Base-by-base conservation (phyloP, 225 moss, liverwort and hornwort genomes). In the Pleurozium schreberi region DNA sequence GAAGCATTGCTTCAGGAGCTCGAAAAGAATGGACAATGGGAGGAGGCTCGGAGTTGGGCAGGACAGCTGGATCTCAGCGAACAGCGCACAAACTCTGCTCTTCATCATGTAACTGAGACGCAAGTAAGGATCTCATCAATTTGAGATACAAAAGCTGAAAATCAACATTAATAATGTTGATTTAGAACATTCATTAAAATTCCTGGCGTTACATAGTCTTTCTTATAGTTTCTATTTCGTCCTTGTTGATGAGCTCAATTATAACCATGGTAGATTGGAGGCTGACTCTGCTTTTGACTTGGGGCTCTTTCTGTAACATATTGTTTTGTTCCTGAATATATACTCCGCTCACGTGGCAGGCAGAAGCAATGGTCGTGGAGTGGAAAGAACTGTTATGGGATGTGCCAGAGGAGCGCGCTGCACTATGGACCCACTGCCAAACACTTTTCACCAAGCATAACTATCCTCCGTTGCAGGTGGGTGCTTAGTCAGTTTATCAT, bases 361-460 rank as follows among this genome's bases (percentile, higher is more conserved):
- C 98, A 62, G 98, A 99, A 93, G 97, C 98, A 83, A 99, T 99
- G 97, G 98, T 99, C 50, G 93, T 92, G 50, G 98, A 99, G 88
- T 99, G 98, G 98, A 99, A 95, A 92, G 97, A 99, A 88, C 93
- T 99, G 68, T 90, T 99, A 69, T 99, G 98, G 98, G 98, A 99
- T 93, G 95, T 99, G 80, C 96, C 93, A 67, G 98, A 96, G 89
- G 97, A 99, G 91, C 95, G 97, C 81, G 95, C 96, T 87, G 97
- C 97, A 84, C 95, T 99, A 47, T 99, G 98, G 98, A 92, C 91
- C 45, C 96, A 99, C 89, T 99, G 98, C 80, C 96, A 99, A 90
- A 92, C 95, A 18, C 96, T 99, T 66, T 99, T 99, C 81, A 97
- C 88, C 16, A 95, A 93, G 95, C 96, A 99, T 68, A 93, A 92